Evolutionary conservation across 768 basidiomycete genomes (phyloP).

Genomic region (Leccinum disarticulatum): DNA sequence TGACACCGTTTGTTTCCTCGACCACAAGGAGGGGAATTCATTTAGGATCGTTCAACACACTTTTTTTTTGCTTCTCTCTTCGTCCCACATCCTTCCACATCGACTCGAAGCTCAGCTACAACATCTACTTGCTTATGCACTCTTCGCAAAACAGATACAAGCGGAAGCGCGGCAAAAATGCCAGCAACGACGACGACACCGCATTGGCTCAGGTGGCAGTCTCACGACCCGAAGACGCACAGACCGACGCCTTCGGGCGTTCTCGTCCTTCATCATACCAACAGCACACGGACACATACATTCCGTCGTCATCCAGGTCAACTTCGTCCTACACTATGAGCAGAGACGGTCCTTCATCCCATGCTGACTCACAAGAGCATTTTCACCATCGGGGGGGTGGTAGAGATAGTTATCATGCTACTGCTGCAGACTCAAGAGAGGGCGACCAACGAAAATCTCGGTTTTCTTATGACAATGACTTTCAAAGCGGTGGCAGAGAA

Average conservation of each 20-base stretch:
- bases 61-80: conserved; percentile 29
- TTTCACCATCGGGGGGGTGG: conserved; percentile 43
- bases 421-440: conserved; percentile 39
- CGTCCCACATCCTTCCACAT: conserved; percentile 20
- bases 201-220: conserved; percentile 37
- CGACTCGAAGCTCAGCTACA: conserved; percentile 20
- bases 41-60: conserved; percentile 30
- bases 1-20: conserved; percentile 20
- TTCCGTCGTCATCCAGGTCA: conserved; percentile 44
- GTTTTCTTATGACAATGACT: conserved; percentile 40
- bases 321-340: conserved; percentile 46
- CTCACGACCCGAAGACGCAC: conserved; percentile 51
- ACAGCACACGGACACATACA: conserved; percentile 45
- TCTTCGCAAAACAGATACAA: conserved; percentile 42
- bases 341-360: conserved; percentile 54
- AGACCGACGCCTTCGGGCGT: conserved; percentile 53
- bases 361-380: conserved; percentile 45
- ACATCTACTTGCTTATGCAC: conserved; percentile 36
- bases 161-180: conserved; percentile 53
- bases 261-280: conserved; percentile 43
- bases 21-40: conserved; percentile 20
- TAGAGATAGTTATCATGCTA: conserved; percentile 48
- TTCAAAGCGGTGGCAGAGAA: conserved; percentile 41
- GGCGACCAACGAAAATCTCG: conserved; percentile 47
- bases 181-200: conserved; percentile 48